Base-by-base conservation (phyloP, 2,329 filamentous ascomycete species). In the Fusarium fracticaudum region DNA sequence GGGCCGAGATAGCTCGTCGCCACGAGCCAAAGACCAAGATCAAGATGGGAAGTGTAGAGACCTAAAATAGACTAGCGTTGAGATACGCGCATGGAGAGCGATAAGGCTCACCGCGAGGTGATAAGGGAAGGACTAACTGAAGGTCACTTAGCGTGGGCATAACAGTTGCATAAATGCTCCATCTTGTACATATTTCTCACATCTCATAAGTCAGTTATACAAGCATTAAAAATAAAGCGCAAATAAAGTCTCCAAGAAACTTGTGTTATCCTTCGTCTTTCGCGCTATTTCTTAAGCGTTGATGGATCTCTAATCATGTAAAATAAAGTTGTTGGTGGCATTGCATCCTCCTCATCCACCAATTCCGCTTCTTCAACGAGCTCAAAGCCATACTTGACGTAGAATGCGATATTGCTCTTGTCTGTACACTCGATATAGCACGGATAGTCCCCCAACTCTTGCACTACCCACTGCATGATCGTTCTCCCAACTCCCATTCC, bases 101-200 rank as follows among this genome's bases (percentile, higher is more conserved):
- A 50, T 50, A 50, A 33, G 10, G 26, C 22, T n/a, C 15, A 6
- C 8, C 1, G 9, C 1, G 4, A 2, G 3, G 6, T 13, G 26
- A 50, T 45, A 26, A 45, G 17, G 4, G 0, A 26, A 20, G 8
- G 0, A 2, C 29, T 50, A 33, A 17, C 22, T 22, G 3, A 15
- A 24, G 9, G 4, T 8, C 20, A 29, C 14, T 50, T 33, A 50
- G 29, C 29, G 7, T n/a, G 0, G 17, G 10, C 3, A 50, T 13
- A 24, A 24, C 6, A 3, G 2, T 1, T 45, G 26, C 26, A 22
- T 15, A 47, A 47, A 15, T 6, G 0, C 13, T 47, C 3, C 3
- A 22, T 29, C 13, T 8, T 3, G 18, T 11, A 15, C 26, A 47
- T 47, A 47, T 22, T 3, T 47, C 4, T 14, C 4, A 29, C 12